Evolutionary conservation across 805 yeast species (phyloP).

Genomic region (Kregervanrija pseudodelftensis): DNA sequence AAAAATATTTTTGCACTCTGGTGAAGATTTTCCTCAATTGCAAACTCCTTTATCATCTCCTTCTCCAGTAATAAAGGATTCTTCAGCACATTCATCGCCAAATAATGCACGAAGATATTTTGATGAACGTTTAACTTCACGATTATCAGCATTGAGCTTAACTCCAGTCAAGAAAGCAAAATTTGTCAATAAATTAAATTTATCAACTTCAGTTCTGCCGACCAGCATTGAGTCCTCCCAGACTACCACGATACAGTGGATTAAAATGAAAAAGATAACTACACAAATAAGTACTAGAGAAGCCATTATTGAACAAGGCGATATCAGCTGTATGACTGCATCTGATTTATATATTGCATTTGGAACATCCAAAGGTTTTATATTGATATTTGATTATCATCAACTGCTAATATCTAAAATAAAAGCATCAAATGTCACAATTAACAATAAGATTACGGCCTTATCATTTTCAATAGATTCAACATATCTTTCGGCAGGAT

Average conservation of each 20-base stretch:
- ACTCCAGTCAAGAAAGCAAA: too few relatives aligned
- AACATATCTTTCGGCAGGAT: conserved; percentile 62
- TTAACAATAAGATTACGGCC: conserved; percentile 44
- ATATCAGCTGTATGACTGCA: conserved; percentile 38
- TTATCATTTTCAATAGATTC: conserved; percentile 64
- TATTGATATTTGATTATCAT: conserved; percentile 60
- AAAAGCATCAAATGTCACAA: conserved; percentile 22
- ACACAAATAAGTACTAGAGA: conserved; percentile 14
- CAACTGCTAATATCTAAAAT: conserved; percentile 49
- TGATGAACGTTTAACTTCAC: conserved; percentile 6
- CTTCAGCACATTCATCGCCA: too few relatives aligned
- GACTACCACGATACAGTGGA: conserved; percentile 20
- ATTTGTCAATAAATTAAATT: too few relatives aligned
- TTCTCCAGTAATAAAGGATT: too few relatives aligned
- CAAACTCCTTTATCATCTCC: too few relatives aligned
- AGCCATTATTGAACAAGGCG: conserved; percentile 35
- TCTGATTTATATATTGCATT: conserved; percentile 42
- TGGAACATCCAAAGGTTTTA: conserved; percentile 64
- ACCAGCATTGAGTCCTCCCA: not conserved
- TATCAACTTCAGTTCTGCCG: too few relatives aligned
- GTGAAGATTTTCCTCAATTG: too few relatives aligned
- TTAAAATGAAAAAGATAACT: conserved; percentile 21
- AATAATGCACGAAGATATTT: not conserved
- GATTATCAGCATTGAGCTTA: not conserved
- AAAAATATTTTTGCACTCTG: too few relatives aligned